Conservation (phyloP, 805 yeast species). For the Pichia rugopelliculosa region DNA sequence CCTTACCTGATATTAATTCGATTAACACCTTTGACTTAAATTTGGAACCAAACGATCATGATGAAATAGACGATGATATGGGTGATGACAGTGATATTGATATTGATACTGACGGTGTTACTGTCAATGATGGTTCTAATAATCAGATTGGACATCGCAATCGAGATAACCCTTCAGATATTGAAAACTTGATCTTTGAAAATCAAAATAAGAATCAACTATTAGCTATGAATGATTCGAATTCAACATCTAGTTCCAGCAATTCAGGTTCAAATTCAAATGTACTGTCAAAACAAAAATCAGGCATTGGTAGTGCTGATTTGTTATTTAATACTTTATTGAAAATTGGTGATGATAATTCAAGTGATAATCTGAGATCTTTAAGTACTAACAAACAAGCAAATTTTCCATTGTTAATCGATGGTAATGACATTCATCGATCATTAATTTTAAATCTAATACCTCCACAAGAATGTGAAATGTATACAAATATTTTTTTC, state of each 20-base stretch:
- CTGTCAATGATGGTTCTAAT: neutral
- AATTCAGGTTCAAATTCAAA: neutral
- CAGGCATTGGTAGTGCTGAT: conserved; percentile 12
- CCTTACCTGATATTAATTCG: conserved; percentile 14
- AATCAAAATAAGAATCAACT: neutral
- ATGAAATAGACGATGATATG: neutral
- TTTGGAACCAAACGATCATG: neutral
- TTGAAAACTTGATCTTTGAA: neutral
- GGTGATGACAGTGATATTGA: neutral
- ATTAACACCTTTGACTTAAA: neutral
- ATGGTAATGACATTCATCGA: conserved; percentile 3
- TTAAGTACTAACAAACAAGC: neutral
- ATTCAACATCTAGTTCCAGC: no score
- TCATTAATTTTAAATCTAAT: conserved; percentile 19
- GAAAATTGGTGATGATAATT: conserved; percentile 9
- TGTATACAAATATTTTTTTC: conserved; percentile 29
- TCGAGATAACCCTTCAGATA: conserved; percentile 15
- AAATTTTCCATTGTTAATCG: neutral
- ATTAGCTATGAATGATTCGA: neutral
- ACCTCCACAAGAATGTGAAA: conserved; percentile 22
- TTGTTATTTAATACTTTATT: conserved; percentile 12
- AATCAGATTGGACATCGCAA: neutral
- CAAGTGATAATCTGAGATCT: neutral
- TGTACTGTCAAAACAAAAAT: conserved; percentile 4
- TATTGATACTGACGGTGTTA: neutral